Evolutionary conservation across 2,329 filamentous ascomycete species (phyloP), one percentile per base, ranked within the genome.

Genomic region (Cercospora citrullina): DNA sequence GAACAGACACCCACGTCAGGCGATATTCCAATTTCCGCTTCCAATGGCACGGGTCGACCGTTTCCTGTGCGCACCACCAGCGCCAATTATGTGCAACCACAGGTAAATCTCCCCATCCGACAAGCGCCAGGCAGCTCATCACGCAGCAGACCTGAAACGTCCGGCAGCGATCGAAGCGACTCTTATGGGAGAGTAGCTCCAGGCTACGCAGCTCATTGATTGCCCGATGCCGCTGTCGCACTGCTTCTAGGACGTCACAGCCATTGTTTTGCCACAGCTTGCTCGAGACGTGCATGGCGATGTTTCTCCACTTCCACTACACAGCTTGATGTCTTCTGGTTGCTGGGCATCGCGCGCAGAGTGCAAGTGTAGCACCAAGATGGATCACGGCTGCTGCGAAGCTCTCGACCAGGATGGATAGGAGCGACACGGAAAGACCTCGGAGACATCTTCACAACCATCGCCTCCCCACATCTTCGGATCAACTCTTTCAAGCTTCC

Each of bases 31-130:
- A 76, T 76, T 65, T 74, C 72, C n/a, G 69, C 72, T 31, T 68
- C 70, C 12, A 73, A 74, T 48, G 75, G 72, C 30, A 51, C 76
- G 72, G 57, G 66, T 21, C 81, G 81, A 21, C 69, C 75, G 36
- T 83, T 81, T 68, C 81, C 82, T 1, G 72, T 75, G 14, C 76
- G 82, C 48, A 83, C 82, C 23, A 81, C 79, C 31, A 84, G 82
- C 70, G 76, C 76, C 66, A 71, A 72, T 42, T 63, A 71, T 45
- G 72, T 79, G 58, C 71, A 73, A 23, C 55, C 66, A 64, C 67
- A 75, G 33, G 80, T 83, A 79, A 80, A 79, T 45, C 74, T 84
- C 7, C 82, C 82, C 10, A 83, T 84, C 53, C 76, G 82, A 66
- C 81, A 82, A 51, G 81, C 81, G 64, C 72, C 72, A 33, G 68